Conservation (phyloP, 805 yeast species). For the Deakozyma indianensis region DNA sequence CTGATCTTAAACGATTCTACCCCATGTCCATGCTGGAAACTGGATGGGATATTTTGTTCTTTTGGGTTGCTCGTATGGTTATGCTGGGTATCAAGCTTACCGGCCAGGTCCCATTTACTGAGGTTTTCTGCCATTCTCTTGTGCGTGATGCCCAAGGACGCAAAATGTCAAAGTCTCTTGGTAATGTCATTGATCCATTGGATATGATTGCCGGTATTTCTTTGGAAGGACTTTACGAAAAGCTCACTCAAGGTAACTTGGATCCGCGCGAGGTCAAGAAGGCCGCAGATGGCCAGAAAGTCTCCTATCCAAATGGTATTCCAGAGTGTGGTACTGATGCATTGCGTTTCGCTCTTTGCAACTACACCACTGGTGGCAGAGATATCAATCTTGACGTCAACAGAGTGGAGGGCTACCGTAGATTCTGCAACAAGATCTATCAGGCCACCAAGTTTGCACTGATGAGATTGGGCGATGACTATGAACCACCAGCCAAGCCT, state of each 20-base stretch:
- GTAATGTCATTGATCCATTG: constrained; percentile 91
- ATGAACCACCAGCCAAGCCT: constrained; percentile 53
- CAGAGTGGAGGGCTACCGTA: constrained; percentile 97
- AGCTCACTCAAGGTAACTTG: constrained; percentile 67
- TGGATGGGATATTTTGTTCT: constrained; percentile 98
- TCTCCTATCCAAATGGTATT: constrained; percentile 89
- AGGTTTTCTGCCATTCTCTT: constrained; percentile 95
- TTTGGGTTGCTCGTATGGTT: constrained; percentile 98
- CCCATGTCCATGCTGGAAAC: constrained; percentile 95
- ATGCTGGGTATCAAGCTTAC: constrained; percentile 81
- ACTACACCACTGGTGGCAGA: constrained; percentile 97
- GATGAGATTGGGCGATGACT: constrained; percentile 82
- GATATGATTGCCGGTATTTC: constrained; percentile 88
- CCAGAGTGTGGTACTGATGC: constrained; percentile 99
- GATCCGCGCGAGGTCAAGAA: constrained; percentile 78
- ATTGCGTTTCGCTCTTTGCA: constrained; percentile 92
- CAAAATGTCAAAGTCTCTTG: constrained; percentile 66
- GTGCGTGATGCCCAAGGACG: constrained; percentile 99
- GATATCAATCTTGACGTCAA: constrained; percentile 91
- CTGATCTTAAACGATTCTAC: constrained; percentile 62
- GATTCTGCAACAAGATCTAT: constrained; percentile 98
- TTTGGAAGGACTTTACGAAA: constrained; percentile 63
- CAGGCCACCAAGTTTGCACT: constrained; percentile 96
- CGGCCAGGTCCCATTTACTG: constrained; percentile 83
- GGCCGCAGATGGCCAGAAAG: constrained; percentile 77